A percentile compares a stretch with the other conserved stretches of the same genome.
These are phyloP conservation scores for Astrephomene gubernaculifera DNA, from an alignment of 139 green algal species.

Conservation along the genomic window DNA sequence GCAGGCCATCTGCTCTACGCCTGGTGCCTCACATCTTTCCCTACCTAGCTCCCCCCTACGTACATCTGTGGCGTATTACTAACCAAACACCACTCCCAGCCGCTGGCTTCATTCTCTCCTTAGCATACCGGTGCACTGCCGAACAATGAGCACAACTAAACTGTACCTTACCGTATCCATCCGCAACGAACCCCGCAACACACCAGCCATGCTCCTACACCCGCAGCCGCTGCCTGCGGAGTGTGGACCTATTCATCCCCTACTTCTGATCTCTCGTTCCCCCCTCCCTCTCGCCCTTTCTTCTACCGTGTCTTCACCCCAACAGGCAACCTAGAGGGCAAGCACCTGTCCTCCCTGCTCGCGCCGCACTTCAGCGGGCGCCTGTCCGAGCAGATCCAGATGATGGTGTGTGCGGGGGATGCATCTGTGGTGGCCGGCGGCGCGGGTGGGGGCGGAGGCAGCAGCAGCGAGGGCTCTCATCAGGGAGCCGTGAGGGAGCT, in stretches of 20 bases:
- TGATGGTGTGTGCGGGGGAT: background rate
- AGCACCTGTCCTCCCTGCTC: conserved; percentile 10
- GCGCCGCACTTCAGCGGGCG: background rate
- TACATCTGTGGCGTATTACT: no score
- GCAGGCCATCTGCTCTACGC: background rate
- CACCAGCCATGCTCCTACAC: no score
- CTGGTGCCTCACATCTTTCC: background rate
- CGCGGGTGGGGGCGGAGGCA: background rate
- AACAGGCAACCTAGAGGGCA: conserved; percentile 17
- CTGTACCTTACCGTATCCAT: no score
- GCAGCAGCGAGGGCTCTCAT: background rate
- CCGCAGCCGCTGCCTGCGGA: no score
- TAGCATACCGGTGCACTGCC: no score
- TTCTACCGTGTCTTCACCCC: no score
- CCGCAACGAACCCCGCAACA: no score
- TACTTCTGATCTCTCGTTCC: background rate
- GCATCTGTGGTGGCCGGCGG: background rate
- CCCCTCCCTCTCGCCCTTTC: background rate
- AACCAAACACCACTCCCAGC: no score
- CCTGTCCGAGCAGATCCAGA: background rate
- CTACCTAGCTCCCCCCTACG: no score
- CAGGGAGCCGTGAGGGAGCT: background rate
- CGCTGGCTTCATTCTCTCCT: no score
- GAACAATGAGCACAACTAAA: no score
- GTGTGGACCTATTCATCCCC: background rate